Conservation (phyloP, 148 eudicot genomes). For the Suaeda aralocaspica region DNA sequence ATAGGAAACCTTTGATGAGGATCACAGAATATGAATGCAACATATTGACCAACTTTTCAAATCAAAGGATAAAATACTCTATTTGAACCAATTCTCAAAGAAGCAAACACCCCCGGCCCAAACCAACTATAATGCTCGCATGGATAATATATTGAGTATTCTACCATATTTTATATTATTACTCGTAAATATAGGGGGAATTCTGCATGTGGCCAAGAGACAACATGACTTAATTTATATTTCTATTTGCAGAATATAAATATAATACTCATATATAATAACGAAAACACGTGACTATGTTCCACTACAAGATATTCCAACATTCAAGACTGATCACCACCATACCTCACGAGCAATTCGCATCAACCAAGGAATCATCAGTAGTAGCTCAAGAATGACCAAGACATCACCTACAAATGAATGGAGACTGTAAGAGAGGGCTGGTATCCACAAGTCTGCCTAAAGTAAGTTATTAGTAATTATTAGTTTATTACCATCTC, state of each 20-base stretch:
- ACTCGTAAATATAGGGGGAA: background rate
- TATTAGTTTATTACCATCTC: slow-evolving; percentile 84
- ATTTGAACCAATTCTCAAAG: too few species aligned
- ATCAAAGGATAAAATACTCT: too few species aligned
- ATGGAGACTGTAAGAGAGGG: background rate
- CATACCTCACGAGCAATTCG: slow-evolving; percentile 92
- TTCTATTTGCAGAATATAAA: background rate
- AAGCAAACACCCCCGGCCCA: too few species aligned
- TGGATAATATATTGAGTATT: background rate
- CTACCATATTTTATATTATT: background rate
- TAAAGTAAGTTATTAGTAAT: background rate
- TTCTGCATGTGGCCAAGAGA: background rate
- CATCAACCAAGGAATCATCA: slow-evolving; percentile 81
- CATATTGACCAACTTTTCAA: too few species aligned
- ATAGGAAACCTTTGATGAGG: background rate
- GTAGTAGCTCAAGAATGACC: slow-evolving; percentile 78
- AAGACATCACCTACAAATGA: slow-evolving; percentile 67
- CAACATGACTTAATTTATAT: background rate
- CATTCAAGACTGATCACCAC: background rate
- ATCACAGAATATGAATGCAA: background rate
- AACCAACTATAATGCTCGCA: background rate
- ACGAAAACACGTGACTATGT: background rate
- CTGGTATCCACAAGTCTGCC: background rate
- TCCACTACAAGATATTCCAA: background rate
- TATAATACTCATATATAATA: background rate